A percentile compares a stretch with the other conserved stretches of the same genome.
Conservation (phyloP, 164 flowering plant genomes). For the Pachysandra terminalis region DNA sequence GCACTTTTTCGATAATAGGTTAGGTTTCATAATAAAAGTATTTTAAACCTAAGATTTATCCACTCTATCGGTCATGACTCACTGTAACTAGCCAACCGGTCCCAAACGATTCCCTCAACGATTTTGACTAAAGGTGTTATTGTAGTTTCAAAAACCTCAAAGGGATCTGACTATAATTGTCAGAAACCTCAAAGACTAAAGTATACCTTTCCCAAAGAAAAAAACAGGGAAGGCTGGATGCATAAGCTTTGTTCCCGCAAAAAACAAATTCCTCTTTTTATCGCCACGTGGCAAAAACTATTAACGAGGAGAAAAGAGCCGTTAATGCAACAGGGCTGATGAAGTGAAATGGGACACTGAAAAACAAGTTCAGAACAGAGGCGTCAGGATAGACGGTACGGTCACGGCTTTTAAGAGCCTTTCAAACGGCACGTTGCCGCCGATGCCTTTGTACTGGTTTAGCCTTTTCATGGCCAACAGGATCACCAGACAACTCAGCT, state of each 20-base stretch:
- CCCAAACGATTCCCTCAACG: no score
- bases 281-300: background rate
- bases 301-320: conserved; percentile 23
- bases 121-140: no score
- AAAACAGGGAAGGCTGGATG: background rate
- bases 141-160: no score
- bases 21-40: no score
- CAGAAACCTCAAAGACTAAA: background rate
- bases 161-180: no score
- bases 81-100: no score
- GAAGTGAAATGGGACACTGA: no score
- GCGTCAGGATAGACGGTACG: background rate
- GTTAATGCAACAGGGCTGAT: conserved; percentile 13
- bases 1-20: no score
- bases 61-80: no score
- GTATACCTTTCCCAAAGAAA: background rate
- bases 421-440: background rate
- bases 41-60: no score
- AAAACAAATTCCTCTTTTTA: background rate
- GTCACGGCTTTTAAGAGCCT: background rate
- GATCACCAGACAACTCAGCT: background rate
- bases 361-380: no score
- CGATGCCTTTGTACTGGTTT: background rate
- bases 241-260: conserved; percentile 7
- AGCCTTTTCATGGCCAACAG: background rate